A percentile compares a stretch with the other conserved stretches of the same genome.
Conservation (phyloP, 257 asterid species). For the Gardenia jasminoides region DNA sequence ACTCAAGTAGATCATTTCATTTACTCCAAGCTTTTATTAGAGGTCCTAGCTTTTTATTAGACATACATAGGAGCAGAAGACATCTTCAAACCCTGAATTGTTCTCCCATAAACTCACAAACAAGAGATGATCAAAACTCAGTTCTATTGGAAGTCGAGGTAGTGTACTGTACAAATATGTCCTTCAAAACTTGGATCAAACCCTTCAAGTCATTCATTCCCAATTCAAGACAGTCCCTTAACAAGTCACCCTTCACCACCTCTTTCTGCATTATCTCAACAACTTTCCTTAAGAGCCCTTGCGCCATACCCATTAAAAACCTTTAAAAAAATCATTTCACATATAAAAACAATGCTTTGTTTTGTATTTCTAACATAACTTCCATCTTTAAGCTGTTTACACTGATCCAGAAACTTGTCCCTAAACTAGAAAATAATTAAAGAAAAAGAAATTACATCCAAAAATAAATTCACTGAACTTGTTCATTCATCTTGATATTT, state of each 20-base stretch:
- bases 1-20: neutral
- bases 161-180: constrained; percentile 45
- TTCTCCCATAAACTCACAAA: neutral
- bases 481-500: no score
- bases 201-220: constrained; percentile 59
- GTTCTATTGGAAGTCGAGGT: constrained; percentile 35
- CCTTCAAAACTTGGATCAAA: constrained; percentile 53
- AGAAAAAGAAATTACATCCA: neutral
- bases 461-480: neutral
- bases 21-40: neutral
- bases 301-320: constrained; percentile 3
- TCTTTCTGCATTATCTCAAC: constrained; percentile 57
- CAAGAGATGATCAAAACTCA: constrained; percentile 42
- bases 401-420: neutral
- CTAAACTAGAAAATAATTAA: no score
- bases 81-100: neutral
- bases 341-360: neutral
- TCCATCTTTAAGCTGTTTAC: neutral
- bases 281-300: constrained; percentile 66
- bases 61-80: neutral
- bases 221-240: constrained; percentile 76
- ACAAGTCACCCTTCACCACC: constrained; percentile 60
- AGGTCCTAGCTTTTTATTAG: neutral
- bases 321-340: neutral
- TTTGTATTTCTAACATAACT: neutral